phyloP scores from a whole-genome alignment of 139 green algal species.

The Chlorella sp. region DNA sequence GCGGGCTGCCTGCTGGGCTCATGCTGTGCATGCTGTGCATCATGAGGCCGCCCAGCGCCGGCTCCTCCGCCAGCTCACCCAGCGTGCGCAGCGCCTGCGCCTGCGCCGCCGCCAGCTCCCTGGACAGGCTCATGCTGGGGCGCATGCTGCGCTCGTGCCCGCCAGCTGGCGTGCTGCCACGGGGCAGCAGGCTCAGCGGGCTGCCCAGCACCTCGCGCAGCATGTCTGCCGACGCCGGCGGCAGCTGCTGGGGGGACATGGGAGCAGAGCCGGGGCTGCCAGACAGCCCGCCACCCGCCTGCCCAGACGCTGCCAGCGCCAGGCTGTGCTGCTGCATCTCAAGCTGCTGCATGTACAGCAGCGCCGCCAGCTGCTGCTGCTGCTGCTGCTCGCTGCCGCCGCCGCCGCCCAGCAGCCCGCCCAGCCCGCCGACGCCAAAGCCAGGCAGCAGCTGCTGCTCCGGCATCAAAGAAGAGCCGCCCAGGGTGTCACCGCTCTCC shows the following conservation, averaged over 20 bases:
- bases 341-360: conserved; percentile 25
- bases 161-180: not conserved
- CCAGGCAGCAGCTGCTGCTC: not conserved
- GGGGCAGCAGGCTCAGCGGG: not conserved
- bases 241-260: conserved; percentile 14
- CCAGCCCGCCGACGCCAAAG: not conserved
- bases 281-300: not conserved
- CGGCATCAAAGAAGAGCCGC: not conserved
- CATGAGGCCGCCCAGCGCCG: not conserved
- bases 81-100: conserved; percentile 5
- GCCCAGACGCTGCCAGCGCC: no score
- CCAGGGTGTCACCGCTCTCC: not conserved
- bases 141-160: not conserved
- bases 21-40: not conserved
- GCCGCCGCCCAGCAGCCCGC: not conserved
- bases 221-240: conserved; percentile 8
- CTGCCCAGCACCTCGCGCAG: conserved; percentile 25
- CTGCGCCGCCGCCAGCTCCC: conserved; percentile 13
- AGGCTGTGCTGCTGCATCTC: conserved; percentile 20
- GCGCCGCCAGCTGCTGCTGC: conserved; percentile 25
- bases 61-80: not conserved
- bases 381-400: conserved; percentile 1
- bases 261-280: not conserved
- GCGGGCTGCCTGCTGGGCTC: not conserved
- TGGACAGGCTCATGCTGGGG: not conserved